Base-by-base conservation (phyloP, 2,329 filamentous ascomycete species). In the Penicillium decumbens region DNA sequence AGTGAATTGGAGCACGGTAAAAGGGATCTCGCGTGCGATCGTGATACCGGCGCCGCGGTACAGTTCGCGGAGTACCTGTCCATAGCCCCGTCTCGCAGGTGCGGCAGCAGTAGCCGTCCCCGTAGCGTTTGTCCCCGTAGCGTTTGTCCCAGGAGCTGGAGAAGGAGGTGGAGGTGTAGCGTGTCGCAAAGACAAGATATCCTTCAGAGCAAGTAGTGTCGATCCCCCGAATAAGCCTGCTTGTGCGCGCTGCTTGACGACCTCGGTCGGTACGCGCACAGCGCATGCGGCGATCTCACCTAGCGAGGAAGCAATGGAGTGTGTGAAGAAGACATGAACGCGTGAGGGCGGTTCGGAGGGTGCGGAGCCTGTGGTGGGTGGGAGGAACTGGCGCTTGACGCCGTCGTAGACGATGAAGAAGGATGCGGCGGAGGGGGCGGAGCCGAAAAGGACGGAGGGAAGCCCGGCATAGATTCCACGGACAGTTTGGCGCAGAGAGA, bases 321-420 rank as follows among this genome's bases (percentile, higher is more conserved):
- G 91, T 32, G 80, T 75, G 32, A 80, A 57, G 56, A 70, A 58
- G 40, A 64, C 60, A 63, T 66, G 67, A 15, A 63, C 58, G 51
- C 67, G 73, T 43, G 62, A 64, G 47, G 56, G 57, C 6, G 49
- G 43, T 15, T 60, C 59, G 41, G 68, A 52, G 18, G 58, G 55
- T 20, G 33, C 33, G 4, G 33, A 37, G 33, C 33, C 33, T 6
- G 54, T 46, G 12, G 70, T 35, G 1, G 61, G 51, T 13, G 61
- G 67, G 42, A 84, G 72, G 29, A 78, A 62, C 20, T 69, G 64
- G 51, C 72, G 67, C 70, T 91, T 95, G 43, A 85, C 76, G 45
- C 80, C 77, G 73, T 96, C 91, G 77, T 95, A 95, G 45, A 89
- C 93, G 67, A 89, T 87, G 80, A 98, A 98, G 82, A 98, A 98